These are phyloP conservation scores for Xylaria multiplex DNA, from an alignment of 2,329 filamentous ascomycete genomes.

Conservation along the genomic window DNA sequence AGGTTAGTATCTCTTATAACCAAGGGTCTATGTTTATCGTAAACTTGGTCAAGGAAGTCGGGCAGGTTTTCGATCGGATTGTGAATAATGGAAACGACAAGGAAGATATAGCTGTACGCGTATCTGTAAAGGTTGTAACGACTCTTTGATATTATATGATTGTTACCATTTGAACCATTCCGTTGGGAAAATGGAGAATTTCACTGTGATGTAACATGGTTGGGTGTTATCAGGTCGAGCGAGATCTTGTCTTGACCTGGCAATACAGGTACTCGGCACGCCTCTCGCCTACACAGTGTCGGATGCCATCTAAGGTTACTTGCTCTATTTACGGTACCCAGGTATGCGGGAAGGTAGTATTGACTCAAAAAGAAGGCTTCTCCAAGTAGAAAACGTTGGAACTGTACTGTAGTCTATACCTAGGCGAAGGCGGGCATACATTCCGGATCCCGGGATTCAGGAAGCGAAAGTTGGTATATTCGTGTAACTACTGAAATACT, in stretches of 20 bases:
- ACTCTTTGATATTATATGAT: not conserved
- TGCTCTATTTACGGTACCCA: not conserved
- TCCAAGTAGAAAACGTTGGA: constrained; percentile 3
- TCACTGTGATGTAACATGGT: not conserved
- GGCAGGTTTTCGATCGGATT: not conserved
- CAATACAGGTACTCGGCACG: constrained; percentile 7
- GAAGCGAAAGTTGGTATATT: constrained; percentile 21
- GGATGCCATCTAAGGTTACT: not conserved
- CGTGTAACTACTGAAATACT: constrained; percentile 1
- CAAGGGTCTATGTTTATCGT: not conserved
- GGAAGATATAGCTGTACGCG: not conserved
- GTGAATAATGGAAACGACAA: not conserved
- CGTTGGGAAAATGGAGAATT: constrained; percentile 22
- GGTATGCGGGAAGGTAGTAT: constrained; percentile 30
- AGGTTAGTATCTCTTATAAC: not conserved
- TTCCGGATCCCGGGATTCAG: constrained; percentile 27
- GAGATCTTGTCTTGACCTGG: constrained; percentile 12
- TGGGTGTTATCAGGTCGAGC: not conserved
- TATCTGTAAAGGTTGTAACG: not conserved
- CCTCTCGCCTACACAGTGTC: constrained; percentile 3
- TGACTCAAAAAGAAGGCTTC: not conserved
- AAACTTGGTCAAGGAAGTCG: not conserved
- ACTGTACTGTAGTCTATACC: not conserved
- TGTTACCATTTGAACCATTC: constrained; percentile 27
- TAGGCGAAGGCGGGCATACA: constrained; percentile 20